Conservation (phyloP, 2,329 filamentous ascomycete genomes). For the Monosporascus sp. region DNA sequence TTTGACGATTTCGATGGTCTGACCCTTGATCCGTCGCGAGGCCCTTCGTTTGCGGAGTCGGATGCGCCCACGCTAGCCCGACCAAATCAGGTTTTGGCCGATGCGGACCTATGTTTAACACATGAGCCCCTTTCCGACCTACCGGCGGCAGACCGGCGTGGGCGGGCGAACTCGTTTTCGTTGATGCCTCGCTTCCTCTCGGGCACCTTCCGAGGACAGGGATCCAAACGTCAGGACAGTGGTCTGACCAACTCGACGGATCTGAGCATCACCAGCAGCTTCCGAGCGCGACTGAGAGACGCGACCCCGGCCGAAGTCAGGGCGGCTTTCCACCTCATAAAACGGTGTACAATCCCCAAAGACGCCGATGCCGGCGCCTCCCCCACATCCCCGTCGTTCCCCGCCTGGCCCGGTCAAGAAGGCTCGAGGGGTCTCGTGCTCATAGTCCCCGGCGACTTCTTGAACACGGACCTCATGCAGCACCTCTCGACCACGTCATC, state of each 20-base stretch:
- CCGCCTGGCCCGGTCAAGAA: neutral
- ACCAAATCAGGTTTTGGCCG: conserved; percentile 1
- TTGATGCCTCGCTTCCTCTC: neutral
- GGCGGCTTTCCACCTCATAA: conserved; percentile 17
- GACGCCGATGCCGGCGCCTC: conserved; percentile 14
- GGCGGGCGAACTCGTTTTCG: neutral
- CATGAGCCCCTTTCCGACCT: neutral
- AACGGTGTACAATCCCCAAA: conserved; percentile 24
- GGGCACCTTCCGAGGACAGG: conserved; percentile 2
- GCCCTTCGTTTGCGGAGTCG: conserved; percentile 15
- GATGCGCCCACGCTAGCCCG: conserved; percentile 1
- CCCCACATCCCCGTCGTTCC: neutral
- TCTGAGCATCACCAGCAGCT: conserved; percentile 17
- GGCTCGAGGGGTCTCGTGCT: conserved; percentile 16
- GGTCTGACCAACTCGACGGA: conserved; percentile 22
- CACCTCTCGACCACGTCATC: conserved; percentile 18
- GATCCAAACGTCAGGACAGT: conserved; percentile 17
- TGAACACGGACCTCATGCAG: conserved; percentile 25
- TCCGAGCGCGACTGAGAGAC: conserved; percentile 16
- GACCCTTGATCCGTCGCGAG: conserved; percentile 16
- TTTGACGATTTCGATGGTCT: conserved; percentile 14
- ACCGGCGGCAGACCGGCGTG: neutral
- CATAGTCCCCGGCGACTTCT: conserved; percentile 43
- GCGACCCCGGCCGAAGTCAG: conserved; percentile 15
- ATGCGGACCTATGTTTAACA: conserved; percentile 3